Evolutionary conservation across 345 rosid genomes (phyloP).

Genomic region (Corchorus capsularis): DNA sequence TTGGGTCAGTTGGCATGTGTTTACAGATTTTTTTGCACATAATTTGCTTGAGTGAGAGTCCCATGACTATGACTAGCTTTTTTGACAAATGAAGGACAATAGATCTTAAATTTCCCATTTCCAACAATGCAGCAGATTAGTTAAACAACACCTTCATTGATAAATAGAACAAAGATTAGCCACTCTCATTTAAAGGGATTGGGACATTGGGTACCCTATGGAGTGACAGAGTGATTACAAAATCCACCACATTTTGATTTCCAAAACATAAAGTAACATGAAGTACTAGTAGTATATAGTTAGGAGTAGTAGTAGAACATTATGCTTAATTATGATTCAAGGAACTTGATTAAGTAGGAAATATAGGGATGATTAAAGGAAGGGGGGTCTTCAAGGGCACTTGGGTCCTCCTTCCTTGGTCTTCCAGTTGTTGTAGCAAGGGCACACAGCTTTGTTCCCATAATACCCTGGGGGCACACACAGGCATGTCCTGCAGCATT

Average conservation of each 20-base stretch:
- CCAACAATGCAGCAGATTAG: background rate
- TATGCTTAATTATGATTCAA: background rate
- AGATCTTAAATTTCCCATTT: background rate
- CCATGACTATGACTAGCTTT: background rate
- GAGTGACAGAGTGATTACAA: conserved; percentile 26
- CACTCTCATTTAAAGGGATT: conserved; percentile 34
- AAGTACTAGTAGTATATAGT: background rate
- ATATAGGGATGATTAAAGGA: background rate
- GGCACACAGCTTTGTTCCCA: conserved; percentile 62
- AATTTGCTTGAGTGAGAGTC: background rate
- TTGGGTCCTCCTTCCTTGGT: conserved; percentile 72
- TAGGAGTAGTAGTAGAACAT: background rate
- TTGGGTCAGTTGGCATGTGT: background rate
- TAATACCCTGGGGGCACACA: conserved; percentile 80
- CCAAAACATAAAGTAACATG: background rate
- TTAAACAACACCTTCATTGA: conserved; percentile 24
- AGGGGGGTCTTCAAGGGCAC: conserved; percentile 51
- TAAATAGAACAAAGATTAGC: conserved; percentile 26
- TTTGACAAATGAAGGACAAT: background rate
- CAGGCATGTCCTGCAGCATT: conserved; percentile 68
- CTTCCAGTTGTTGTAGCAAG: conserved; percentile 83
- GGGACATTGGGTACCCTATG: conserved; percentile 5
- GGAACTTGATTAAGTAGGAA: conserved; percentile 1
- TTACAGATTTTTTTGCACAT: background rate
- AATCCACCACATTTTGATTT: background rate